Conservation (phyloP, 805 yeast genomes). For the Candida nanaspora region DNA sequence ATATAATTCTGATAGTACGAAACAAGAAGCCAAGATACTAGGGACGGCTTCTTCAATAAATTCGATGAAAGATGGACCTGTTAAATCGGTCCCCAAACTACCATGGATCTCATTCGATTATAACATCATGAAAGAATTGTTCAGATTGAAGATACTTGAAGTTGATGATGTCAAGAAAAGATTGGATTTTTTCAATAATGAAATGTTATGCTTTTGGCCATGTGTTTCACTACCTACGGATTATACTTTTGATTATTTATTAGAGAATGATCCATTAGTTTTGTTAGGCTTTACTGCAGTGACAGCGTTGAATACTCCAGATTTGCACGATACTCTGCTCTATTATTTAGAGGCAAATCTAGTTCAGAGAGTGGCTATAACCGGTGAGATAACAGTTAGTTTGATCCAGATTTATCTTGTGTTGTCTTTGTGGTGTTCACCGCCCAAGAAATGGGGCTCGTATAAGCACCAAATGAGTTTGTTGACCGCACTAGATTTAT, state of each 20-base stretch:
- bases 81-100: conserved; percentile 23
- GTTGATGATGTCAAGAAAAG: conserved; percentile 28
- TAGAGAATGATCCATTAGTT: conserved; percentile 36
- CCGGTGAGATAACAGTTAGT: conserved; percentile 35
- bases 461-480: conserved; percentile 45
- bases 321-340: conserved; percentile 33
- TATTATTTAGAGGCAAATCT: conserved; percentile 39
- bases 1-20: conserved; percentile 3
- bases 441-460: conserved; percentile 45
- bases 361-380: conserved; percentile 35
- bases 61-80: conserved; percentile 30
- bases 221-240: conserved; percentile 33
- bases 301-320: conserved; percentile 39
- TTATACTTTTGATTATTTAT: conserved; percentile 31
- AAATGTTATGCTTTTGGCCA: conserved; percentile 42
- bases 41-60: conserved; percentile 23
- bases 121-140: conserved; percentile 31
- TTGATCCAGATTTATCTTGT: conserved; percentile 36
- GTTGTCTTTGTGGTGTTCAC: conserved; percentile 45
- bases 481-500: conserved; percentile 35
- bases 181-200: conserved; percentile 27
- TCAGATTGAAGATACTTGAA: conserved; percentile 27
- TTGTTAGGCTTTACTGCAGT: conserved; percentile 37
- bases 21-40: background rate
- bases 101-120: conserved; percentile 30